A percentile compares a stretch with the other conserved stretches of the same genome.
phyloP scores from a whole-genome alignment of 768 basidiomycete species.

The Gloeopeniophorella convolvens region DNA sequence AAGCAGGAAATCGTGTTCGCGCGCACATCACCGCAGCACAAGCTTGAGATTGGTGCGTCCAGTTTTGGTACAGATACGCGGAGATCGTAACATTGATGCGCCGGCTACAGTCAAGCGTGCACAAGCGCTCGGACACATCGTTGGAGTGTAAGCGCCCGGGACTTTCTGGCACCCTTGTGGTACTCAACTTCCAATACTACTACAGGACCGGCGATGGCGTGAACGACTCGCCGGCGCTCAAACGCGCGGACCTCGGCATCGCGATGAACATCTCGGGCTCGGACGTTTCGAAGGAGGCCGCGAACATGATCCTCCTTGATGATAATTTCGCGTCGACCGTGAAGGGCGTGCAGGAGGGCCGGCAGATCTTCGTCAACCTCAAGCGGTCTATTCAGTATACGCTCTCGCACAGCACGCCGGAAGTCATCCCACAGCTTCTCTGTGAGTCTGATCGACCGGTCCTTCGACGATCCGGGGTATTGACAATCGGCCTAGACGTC shows the following conservation, averaged over 20 bases:
- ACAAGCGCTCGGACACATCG: conserved; percentile 64
- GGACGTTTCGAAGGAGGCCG: conserved; percentile 69
- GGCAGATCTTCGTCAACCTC: conserved; percentile 63
- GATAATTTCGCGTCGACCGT: conserved; percentile 72
- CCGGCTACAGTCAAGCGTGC: conserved; percentile 55
- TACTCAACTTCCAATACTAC: conserved; percentile 1
- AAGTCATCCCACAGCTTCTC: conserved; percentile 62
- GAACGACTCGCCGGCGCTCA: conserved; percentile 65
- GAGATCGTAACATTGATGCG: background rate
- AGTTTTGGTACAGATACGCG: background rate
- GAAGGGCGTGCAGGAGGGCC: conserved; percentile 64
- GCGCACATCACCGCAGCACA: conserved; percentile 65
- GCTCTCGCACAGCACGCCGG: conserved; percentile 59
- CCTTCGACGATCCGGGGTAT: background rate
- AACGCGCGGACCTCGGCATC: conserved; percentile 67
- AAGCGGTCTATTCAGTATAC: conserved; percentile 71
- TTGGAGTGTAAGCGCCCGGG: conserved; percentile 52
- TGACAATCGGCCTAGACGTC: conserved; percentile 38
- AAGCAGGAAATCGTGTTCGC: conserved; percentile 70
- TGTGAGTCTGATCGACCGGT: conserved; percentile 33
- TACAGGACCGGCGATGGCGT: conserved; percentile 63
- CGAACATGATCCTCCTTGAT: conserved; percentile 66
- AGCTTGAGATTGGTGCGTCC: conserved; percentile 58
- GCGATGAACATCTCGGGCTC: conserved; percentile 74
- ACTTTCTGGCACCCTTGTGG: background rate